Evolutionary conservation across 805 yeast species (phyloP).

Genomic region (Barnettozyma siamensis): DNA sequence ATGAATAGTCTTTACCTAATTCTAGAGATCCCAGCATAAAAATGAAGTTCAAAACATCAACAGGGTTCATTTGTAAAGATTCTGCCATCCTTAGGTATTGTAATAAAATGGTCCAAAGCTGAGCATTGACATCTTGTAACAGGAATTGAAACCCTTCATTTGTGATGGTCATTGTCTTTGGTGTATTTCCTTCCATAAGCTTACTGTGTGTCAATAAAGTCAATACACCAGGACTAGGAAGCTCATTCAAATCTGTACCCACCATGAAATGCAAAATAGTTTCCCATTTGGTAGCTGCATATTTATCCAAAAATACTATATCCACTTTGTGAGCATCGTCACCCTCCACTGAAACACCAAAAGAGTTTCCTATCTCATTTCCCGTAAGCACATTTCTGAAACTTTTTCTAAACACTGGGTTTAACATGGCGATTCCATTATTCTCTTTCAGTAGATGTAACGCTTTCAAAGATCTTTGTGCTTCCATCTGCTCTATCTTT

Average conservation of each 20-base stretch:
- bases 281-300: constrained; percentile 91
- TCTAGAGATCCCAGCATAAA: constrained; percentile 92
- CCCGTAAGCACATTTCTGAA: constrained; percentile 85
- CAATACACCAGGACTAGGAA: constrained; percentile 80
- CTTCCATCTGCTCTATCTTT: constrained; percentile 55
- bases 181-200: constrained; percentile 64
- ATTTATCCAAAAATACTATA: constrained; percentile 63
- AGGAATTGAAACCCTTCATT: constrained; percentile 91
- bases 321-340: constrained; percentile 54
- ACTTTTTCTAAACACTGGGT: constrained; percentile 68
- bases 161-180: constrained; percentile 60
- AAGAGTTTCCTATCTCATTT: constrained; percentile 57
- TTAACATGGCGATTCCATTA: constrained; percentile 45
- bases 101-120: constrained; percentile 85
- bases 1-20: constrained; percentile 79
- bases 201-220: constrained; percentile 73
- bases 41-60: constrained; percentile 88
- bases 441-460: constrained; percentile 68
- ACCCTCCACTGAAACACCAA: constrained; percentile 64
- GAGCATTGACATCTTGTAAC: constrained; percentile 87
- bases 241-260: constrained; percentile 67
- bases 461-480: constrained; percentile 68
- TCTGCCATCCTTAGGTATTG: constrained; percentile 86
- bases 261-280: constrained; percentile 95
- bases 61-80: constrained; percentile 86